phyloP scores from a whole-genome alignment of 1,284 basidiomycete species.

The Malassezia dermatis region DNA sequence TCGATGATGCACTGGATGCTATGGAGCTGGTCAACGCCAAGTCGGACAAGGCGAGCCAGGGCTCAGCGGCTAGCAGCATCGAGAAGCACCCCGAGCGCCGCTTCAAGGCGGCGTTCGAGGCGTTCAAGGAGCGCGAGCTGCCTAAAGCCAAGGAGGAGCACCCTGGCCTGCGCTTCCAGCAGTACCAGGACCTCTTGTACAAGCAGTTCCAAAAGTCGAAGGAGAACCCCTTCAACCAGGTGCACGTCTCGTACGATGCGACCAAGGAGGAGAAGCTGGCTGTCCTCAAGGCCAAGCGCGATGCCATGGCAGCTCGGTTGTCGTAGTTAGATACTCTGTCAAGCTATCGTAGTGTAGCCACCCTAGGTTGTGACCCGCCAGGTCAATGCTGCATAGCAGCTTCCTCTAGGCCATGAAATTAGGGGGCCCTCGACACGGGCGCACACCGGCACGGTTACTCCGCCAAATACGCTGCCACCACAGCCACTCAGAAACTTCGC shows the following conservation, averaged over 20 bases:
- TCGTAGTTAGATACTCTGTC: slow-evolving; percentile 4
- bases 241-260: slow-evolving; percentile 63
- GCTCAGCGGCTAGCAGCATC: slow-evolving; percentile 60
- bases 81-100: slow-evolving; percentile 87
- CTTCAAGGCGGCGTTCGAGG: slow-evolving; percentile 66
- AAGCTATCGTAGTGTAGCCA: slow-evolving; percentile 6
- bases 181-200: slow-evolving; percentile 57
- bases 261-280: slow-evolving; percentile 68
- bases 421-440: slow-evolving; percentile 13
- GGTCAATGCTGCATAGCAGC: slow-evolving; percentile 17
- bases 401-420: slow-evolving; percentile 20
- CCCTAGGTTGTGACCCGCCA: slow-evolving; percentile 21
- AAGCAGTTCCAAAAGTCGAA: slow-evolving; percentile 57
- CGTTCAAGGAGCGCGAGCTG: slow-evolving; percentile 78
- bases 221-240: slow-evolving; percentile 65
- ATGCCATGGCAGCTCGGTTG: slow-evolving; percentile 37
- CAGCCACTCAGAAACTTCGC: slow-evolving; percentile 5
- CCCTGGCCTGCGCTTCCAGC: slow-evolving; percentile 70
- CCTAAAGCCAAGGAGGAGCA: slow-evolving; percentile 69
- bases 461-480: neutral
- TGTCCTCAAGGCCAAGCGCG: slow-evolving; percentile 55
- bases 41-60: slow-evolving; percentile 71
- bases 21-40: slow-evolving; percentile 78
- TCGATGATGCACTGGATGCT: slow-evolving; percentile 85
- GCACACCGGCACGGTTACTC: neutral